phyloP scores from a whole-genome alignment of 2,329 filamentous ascomycete genomes.

The Verticillium nubilum region DNA sequence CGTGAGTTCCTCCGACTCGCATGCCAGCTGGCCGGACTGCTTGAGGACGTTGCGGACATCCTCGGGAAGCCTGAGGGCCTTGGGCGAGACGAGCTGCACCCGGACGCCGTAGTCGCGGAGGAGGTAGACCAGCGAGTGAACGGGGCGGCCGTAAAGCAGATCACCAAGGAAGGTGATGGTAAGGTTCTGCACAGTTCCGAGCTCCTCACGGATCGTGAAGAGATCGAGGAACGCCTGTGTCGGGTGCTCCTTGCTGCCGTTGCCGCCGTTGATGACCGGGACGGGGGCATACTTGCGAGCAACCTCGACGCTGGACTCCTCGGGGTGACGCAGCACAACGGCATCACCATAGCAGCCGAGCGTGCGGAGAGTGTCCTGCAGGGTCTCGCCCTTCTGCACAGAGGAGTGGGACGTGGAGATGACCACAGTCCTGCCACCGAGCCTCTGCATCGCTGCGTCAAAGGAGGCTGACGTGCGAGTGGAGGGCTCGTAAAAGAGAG shows the following conservation, averaged over 20 bases:
- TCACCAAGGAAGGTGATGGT: conserved; percentile 96
- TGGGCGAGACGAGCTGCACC: conserved; percentile 85
- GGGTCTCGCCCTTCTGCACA: conserved; percentile 87
- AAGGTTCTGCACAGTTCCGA: conserved; percentile 89
- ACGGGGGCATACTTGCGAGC: conserved; percentile 85
- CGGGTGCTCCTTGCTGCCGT: conserved; percentile 92
- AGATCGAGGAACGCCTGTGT: conserved; percentile 97
- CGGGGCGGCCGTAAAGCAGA: conserved; percentile 85
- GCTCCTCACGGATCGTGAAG: conserved; percentile 96
- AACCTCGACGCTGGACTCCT: conserved; percentile 71
- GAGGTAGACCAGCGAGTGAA: conserved; percentile 91
- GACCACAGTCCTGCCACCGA: conserved; percentile 80
- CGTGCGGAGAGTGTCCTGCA: conserved; percentile 91
- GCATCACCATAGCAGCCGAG: conserved; percentile 92
- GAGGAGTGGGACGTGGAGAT: conserved; percentile 82
- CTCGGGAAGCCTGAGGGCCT: conserved; percentile 68
- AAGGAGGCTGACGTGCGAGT: conserved; percentile 94
- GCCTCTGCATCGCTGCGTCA: conserved; percentile 96
- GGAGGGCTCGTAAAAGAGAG: conserved; percentile 96
- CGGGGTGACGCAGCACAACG: conserved; percentile 90
- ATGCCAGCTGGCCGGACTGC: conserved; percentile 67
- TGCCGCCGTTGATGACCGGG: conserved; percentile 94
- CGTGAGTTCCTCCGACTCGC: conserved; percentile 73
- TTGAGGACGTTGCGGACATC: conserved; percentile 69
- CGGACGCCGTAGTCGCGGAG: conserved; percentile 93